These are phyloP conservation scores for Sergeia podlipaevii DNA, from an alignment of 208 protist species.

Conservation along the genomic window DNA sequence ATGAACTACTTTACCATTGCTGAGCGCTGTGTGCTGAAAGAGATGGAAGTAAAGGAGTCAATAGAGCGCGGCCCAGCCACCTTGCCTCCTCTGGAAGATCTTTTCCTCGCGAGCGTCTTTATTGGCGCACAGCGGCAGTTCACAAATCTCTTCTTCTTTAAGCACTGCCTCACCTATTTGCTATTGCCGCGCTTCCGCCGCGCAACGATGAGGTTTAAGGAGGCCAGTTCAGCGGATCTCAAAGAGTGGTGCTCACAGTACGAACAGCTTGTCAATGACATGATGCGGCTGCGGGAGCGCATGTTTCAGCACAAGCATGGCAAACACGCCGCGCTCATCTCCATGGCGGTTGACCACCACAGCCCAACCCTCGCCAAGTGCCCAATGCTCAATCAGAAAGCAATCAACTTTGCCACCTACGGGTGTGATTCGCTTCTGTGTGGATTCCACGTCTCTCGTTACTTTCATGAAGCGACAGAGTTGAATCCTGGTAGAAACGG, in stretches of 20 bases:
- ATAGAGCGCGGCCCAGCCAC: conserved; percentile 72
- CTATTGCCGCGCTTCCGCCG: conserved; percentile 75
- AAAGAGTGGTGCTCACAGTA: conserved; percentile 90
- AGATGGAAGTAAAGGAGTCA: conserved; percentile 86
- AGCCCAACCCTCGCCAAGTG: conserved; percentile 73
- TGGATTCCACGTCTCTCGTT: conserved; percentile 84
- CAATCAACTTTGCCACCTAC: conserved; percentile 84
- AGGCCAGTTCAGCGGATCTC: conserved; percentile 75
- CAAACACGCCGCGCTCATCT: conserved; percentile 43
- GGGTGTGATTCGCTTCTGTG: conserved; percentile 68
- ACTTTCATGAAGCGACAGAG: conserved; percentile 90
- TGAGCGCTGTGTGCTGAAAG: conserved; percentile 79
- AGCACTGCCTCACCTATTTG: conserved; percentile 59
- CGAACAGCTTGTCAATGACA: conserved; percentile 76
- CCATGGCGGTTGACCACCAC: conserved; percentile 66
- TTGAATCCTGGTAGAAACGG: conserved; percentile 85
- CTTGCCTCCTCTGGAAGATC: conserved; percentile 73
- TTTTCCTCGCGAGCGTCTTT: conserved; percentile 82
- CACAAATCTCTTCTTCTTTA: conserved; percentile 83
- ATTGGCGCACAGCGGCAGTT: conserved; percentile 78
- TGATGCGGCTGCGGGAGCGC: conserved; percentile 76
- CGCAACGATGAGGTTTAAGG: conserved; percentile 71
- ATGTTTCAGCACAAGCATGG: conserved; percentile 88
- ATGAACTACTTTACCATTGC: conserved; percentile 88
- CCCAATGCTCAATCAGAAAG: conserved; percentile 88